Conservation (phyloP, 495 filamentous ascomycete species). For the Penicillium roqueforti region DNA sequence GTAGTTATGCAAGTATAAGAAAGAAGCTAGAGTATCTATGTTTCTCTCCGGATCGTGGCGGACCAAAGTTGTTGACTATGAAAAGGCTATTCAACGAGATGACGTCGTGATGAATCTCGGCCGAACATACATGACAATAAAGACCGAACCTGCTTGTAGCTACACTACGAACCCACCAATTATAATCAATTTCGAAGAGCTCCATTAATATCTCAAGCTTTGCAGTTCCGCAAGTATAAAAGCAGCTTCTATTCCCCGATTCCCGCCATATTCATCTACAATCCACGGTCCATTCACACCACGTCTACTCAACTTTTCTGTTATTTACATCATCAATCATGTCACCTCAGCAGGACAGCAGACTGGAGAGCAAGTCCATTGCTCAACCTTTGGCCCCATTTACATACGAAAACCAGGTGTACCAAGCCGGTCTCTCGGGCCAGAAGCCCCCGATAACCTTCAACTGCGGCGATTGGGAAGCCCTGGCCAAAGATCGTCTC, state of each 20-base stretch:
- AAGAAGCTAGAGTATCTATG: not conserved
- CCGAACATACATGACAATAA: too few species aligned
- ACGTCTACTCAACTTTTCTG: not conserved
- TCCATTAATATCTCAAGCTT: too few species aligned
- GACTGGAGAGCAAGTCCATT: not conserved
- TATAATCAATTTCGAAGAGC: too few species aligned
- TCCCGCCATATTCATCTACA: not conserved
- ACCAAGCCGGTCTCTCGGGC: constrained; percentile 29
- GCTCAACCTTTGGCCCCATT: not conserved
- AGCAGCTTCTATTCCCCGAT: not conserved
- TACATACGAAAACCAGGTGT: constrained; percentile 29
- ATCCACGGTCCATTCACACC: not conserved
- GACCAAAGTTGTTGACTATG: too few species aligned
- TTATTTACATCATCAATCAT: not conserved
- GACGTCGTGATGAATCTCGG: too few species aligned
- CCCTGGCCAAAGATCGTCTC: constrained; percentile 25
- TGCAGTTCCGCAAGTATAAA: too few species aligned
- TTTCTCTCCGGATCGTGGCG: not conserved
- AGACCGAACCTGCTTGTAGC: too few species aligned
- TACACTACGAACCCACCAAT: too few species aligned
- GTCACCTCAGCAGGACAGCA: not conserved
- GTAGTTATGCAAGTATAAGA: too few species aligned
- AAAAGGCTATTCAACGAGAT: not conserved
- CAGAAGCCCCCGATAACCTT: constrained; percentile 32
- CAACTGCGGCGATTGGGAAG: constrained; percentile 33